Evolutionary conservation across 345 rosid genomes (phyloP).

Genomic region (Dimocarpus longan): DNA sequence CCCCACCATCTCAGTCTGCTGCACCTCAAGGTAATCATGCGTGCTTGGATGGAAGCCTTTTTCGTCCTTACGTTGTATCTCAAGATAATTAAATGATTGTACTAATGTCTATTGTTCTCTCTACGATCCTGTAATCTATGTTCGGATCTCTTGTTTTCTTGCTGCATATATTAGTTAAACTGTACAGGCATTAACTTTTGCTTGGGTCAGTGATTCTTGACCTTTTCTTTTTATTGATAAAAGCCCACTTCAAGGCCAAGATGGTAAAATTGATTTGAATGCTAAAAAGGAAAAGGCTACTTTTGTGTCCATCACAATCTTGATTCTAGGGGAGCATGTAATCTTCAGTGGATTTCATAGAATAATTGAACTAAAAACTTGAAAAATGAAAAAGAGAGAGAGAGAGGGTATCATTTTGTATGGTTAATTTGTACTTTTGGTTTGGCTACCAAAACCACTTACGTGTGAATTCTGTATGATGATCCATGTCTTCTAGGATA

Average conservation of each 20-base stretch:
- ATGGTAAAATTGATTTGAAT: no score
- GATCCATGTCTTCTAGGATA: constrained; percentile 49
- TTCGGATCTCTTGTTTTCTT: not conserved
- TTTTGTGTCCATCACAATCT: not conserved
- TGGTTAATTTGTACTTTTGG: not conserved
- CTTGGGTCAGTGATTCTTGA: not conserved
- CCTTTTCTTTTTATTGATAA: no score
- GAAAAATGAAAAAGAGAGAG: not conserved
- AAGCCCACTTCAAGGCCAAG: no score
- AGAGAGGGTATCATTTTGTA: not conserved
- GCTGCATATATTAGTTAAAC: no score
- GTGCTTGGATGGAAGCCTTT: not conserved
- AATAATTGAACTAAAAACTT: not conserved
- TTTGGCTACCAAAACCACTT: not conserved
- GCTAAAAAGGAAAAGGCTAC: no score
- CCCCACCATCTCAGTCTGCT: constrained; percentile 86
- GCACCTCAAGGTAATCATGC: constrained; percentile 21
- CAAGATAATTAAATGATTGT: not conserved
- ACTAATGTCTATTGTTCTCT: not conserved
- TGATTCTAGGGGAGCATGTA: not conserved
- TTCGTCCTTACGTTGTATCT: not conserved
- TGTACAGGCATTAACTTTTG: not conserved
- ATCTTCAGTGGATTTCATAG: not conserved
- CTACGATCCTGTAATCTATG: not conserved
- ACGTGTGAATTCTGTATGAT: not conserved